Conservation (phyloP, 75 land plant species). For the Pseudotsuga menziesii region DNA sequence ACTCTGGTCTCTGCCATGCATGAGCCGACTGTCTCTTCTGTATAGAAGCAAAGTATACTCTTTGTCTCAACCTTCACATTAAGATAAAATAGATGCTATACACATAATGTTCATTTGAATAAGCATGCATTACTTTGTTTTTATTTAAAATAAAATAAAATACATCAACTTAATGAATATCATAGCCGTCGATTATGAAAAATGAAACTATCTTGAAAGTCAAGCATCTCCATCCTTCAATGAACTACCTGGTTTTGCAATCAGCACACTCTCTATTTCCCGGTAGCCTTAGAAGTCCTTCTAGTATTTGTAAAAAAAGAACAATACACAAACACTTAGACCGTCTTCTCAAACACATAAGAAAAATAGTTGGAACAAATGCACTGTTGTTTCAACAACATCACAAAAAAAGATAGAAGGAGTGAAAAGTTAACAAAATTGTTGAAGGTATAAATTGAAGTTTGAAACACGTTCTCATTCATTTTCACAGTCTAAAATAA, state of each 20-base stretch:
- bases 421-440: not conserved
- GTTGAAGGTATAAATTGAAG: too few relatives aligned
- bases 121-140: not conserved
- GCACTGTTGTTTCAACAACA: not conserved
- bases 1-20: too few relatives aligned
- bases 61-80: too few relatives aligned
- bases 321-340: not conserved
- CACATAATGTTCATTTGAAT: not conserved
- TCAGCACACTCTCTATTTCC: constrained; percentile 95
- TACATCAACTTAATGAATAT: not conserved
- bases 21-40: too few relatives aligned
- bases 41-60: too few relatives aligned
- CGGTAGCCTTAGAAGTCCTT: constrained; percentile 82
- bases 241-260: constrained; percentile 73
- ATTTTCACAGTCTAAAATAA: too few relatives aligned
- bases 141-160: not conserved
- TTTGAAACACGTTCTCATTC: too few relatives aligned
- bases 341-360: not conserved
- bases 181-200: not conserved
- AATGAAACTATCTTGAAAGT: not conserved
- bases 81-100: too few relatives aligned
- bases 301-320: constrained; percentile 58
- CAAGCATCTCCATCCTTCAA: not conserved
- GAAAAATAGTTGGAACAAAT: not conserved
- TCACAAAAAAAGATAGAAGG: too few relatives aligned